Evolutionary conservation across 2,329 filamentous ascomycete species (phyloP).

Genomic region (Drechslerella dactyloides): DNA sequence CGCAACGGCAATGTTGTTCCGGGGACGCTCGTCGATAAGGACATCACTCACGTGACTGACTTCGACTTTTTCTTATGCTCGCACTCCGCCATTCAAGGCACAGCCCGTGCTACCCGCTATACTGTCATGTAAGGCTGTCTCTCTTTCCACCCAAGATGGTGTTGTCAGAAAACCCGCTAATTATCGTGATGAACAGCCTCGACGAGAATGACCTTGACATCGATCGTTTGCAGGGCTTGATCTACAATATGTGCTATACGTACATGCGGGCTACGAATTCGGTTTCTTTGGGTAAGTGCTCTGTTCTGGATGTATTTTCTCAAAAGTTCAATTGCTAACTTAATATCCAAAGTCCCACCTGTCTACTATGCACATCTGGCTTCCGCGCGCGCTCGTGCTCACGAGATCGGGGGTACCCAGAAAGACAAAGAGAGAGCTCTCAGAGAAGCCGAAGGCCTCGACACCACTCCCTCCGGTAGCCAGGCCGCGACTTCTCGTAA

Average conservation of each 20-base stretch:
- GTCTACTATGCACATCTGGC: slow-evolving; percentile 97
- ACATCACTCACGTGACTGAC: slow-evolving; percentile 88
- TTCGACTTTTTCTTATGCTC: slow-evolving; percentile 82
- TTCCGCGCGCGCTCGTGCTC: slow-evolving; percentile 76
- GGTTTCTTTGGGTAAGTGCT: slow-evolving; percentile 71
- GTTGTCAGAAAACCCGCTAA: background rate
- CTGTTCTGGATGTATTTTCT: background rate
- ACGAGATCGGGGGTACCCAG: slow-evolving; percentile 63
- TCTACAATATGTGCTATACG: slow-evolving; percentile 94
- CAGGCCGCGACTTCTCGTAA: slow-evolving; percentile 5
- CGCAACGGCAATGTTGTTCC: slow-evolving; percentile 81
- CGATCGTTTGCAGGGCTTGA: slow-evolving; percentile 79
- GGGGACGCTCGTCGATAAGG: slow-evolving; percentile 83
- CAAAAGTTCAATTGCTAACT: slow-evolving; percentile 24
- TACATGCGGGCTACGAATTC: slow-evolving; percentile 91
- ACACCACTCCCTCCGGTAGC: slow-evolving; percentile 37
- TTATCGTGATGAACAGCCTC: slow-evolving; percentile 56
- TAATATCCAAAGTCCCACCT: slow-evolving; percentile 66
- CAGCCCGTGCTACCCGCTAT: slow-evolving; percentile 89
- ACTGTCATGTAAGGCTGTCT: slow-evolving; percentile 69
- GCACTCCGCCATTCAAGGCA: slow-evolving; percentile 87
- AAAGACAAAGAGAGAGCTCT: slow-evolving; percentile 55
- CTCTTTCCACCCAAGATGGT: background rate
- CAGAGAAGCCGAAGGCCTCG: slow-evolving; percentile 9
- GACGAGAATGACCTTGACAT: slow-evolving; percentile 76